Conservation (phyloP, 2,329 filamentous ascomycete species). For the Epicoccum nigrum region DNA sequence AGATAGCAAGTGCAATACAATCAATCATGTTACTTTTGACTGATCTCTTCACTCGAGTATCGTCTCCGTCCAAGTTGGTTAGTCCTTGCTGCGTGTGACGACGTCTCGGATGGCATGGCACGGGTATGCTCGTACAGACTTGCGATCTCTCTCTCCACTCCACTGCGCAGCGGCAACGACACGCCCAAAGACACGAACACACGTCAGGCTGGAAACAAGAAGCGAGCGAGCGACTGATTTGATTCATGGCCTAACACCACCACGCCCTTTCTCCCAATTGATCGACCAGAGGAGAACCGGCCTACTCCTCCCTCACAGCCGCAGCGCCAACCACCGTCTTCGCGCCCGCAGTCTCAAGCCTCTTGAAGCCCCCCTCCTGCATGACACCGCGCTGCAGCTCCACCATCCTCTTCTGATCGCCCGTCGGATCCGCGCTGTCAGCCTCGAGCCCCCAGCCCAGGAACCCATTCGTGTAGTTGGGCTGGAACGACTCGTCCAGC, state of each 20-base stretch:
- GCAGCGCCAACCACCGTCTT: slow-evolving; percentile 27
- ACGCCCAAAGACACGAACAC: too few relatives aligned
- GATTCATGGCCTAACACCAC: too few relatives aligned
- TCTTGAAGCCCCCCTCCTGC: slow-evolving; percentile 66
- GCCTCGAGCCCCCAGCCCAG: slow-evolving; percentile 68
- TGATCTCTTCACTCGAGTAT: too few relatives aligned
- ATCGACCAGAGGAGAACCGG: not conserved
- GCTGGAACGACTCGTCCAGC: slow-evolving; percentile 65
- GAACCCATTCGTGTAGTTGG: slow-evolving; percentile 78
- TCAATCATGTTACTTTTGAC: too few relatives aligned
- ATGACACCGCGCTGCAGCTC: slow-evolving; percentile 71
- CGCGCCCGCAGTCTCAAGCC: slow-evolving; percentile 11
- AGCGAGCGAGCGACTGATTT: slow-evolving; percentile 8
- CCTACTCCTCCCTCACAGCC: slow-evolving; percentile 11
- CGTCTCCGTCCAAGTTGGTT: too few relatives aligned
- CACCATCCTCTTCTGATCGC: slow-evolving; percentile 77
- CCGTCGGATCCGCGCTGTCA: slow-evolving; percentile 70
- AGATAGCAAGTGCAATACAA: slow-evolving; percentile 6
- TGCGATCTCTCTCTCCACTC: too few relatives aligned
- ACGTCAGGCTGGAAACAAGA: not conserved
- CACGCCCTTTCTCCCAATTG: not conserved
- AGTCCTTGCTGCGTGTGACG: too few relatives aligned
- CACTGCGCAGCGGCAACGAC: too few relatives aligned
- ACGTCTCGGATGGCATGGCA: too few relatives aligned
- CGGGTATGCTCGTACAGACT: too few relatives aligned